A percentile compares a stretch with the other conserved stretches of the same genome.
Evolutionary conservation across 306 rosid species (phyloP).

Genomic region (Gastrolobium bilobum): DNA sequence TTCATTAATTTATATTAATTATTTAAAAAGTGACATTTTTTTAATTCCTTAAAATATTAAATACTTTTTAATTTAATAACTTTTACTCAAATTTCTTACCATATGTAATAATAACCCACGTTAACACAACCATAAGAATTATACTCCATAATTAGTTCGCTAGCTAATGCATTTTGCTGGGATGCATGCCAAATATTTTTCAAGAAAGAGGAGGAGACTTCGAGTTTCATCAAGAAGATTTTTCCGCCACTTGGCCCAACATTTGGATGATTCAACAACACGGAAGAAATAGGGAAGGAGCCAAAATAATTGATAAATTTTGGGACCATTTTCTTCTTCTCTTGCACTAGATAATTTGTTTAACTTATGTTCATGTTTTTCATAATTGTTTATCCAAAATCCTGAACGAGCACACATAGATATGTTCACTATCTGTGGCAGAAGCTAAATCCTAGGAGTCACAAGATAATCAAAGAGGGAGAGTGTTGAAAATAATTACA

Average conservation of each 20-base stretch:
- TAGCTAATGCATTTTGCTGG: background rate
- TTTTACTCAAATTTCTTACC: no score
- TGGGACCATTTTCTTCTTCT: constrained; percentile 31
- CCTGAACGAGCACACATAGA: background rate
- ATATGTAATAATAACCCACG: no score
- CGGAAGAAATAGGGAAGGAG: background rate
- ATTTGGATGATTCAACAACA: constrained; percentile 14
- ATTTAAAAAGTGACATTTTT: no score
- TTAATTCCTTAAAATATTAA: no score
- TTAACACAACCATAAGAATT: no score
- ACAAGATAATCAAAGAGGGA: no score
- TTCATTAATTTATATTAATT: no score
- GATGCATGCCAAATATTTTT: background rate
- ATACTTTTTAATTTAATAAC: no score
- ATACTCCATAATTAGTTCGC: no score
- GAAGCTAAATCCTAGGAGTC: no score
- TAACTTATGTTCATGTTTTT: background rate
- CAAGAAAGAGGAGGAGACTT: background rate
- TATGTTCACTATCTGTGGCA: no score
- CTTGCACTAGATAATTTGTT: background rate
- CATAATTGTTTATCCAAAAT: background rate
- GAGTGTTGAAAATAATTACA: no score
- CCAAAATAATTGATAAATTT: background rate
- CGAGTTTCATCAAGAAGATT: background rate
- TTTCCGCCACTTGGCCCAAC: background rate